Percentiles rank a stretch among this genome's conserved stretches.
These are phyloP conservation scores for Neonectria neomacrospora DNA, from an alignment of 2,329 filamentous ascomycete species.

Conservation along the genomic window DNA sequence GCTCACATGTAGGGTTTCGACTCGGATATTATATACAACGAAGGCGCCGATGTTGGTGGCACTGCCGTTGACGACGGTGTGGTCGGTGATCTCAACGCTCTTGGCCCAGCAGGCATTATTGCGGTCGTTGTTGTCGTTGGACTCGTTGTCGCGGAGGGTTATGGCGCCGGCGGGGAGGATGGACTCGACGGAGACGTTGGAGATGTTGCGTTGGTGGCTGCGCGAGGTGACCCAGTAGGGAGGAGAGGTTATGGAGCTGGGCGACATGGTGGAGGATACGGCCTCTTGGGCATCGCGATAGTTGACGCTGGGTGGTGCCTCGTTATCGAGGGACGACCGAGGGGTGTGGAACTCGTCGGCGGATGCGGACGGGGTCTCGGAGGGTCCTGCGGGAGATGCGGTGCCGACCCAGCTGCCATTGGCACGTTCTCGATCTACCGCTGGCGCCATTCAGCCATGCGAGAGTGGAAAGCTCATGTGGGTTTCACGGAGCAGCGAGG, in stretches of 20 bases:
- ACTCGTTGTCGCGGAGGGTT: slow-evolving; percentile 71
- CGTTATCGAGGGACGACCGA: slow-evolving; percentile 41
- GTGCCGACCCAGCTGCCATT: slow-evolving; percentile 35
- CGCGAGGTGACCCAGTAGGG: slow-evolving; percentile 57
- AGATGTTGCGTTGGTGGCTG: slow-evolving; percentile 52
- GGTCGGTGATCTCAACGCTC: slow-evolving; percentile 68
- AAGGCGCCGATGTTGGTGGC: slow-evolving; percentile 80
- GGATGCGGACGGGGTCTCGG: slow-evolving; percentile 34
- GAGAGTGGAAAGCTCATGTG: slow-evolving; percentile 28
- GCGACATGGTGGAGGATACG: slow-evolving; percentile 41
- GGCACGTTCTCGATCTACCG: slow-evolving; percentile 42
- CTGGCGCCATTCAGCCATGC: slow-evolving; percentile 51
- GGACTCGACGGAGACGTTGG: slow-evolving; percentile 61
- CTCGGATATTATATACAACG: slow-evolving; percentile 91
- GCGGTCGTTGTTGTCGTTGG: slow-evolving; percentile 59
- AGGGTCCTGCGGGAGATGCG: slow-evolving; percentile 30
- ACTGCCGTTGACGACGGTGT: slow-evolving; percentile 67
- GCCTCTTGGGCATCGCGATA: slow-evolving; percentile 34
- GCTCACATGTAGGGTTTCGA: slow-evolving; percentile 82
- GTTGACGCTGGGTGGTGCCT: slow-evolving; percentile 19
- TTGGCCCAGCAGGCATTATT: slow-evolving; percentile 73
- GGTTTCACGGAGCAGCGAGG: not conserved
- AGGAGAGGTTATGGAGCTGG: slow-evolving; percentile 51
- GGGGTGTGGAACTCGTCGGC: slow-evolving; percentile 44
- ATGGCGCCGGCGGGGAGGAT: slow-evolving; percentile 65